Conservation (phyloP, 139 green algal species). For the Yamagishiella unicocca region DNA sequence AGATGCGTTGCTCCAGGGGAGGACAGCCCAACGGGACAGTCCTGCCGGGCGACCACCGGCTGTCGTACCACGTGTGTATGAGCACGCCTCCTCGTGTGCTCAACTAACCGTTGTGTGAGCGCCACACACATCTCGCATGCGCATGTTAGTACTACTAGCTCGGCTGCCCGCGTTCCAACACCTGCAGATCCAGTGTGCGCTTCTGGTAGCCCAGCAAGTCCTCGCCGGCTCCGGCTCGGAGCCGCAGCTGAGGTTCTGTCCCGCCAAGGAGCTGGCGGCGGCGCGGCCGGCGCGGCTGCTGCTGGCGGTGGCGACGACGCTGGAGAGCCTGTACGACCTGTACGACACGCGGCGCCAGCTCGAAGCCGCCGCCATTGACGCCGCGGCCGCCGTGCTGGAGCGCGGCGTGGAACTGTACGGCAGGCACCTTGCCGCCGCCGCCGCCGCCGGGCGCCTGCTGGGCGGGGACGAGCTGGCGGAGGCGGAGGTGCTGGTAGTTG, state of each 20-base stretch:
- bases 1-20: too few relatives aligned
- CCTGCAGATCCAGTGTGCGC: background rate
- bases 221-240: background rate
- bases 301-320: background rate
- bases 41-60: too few relatives aligned
- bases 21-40: too few relatives aligned
- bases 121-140: too few relatives aligned
- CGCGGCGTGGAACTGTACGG: slow-evolving; percentile 6
- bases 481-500: background rate
- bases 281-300: slow-evolving; percentile 17
- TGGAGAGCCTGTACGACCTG: background rate
- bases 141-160: too few relatives aligned
- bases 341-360: background rate
- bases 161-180: too few relatives aligned
- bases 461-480: background rate
- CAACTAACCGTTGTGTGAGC: too few relatives aligned
- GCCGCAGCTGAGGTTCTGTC: background rate
- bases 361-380: background rate
- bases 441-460: background rate
- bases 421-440: background rate
- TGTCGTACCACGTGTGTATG: too few relatives aligned
- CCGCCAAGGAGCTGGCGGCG: background rate
- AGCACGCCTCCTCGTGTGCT: too few relatives aligned
- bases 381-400: background rate
- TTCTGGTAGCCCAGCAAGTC: background rate